Evolutionary conservation across 352 stramenopile species (phyloP).

Genomic region (Phytophthora vignae): DNA sequence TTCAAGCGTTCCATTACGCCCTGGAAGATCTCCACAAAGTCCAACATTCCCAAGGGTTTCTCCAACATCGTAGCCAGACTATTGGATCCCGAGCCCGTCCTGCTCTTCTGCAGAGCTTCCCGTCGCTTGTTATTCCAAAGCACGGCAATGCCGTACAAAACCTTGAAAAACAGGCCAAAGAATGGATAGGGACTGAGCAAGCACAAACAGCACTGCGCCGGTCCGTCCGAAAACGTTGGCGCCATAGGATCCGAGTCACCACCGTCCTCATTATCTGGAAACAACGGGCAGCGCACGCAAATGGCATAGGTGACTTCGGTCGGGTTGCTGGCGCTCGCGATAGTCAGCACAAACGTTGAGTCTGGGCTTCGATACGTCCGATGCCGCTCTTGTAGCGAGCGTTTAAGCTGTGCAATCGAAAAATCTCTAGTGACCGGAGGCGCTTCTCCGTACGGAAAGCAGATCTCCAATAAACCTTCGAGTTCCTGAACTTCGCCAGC

Average conservation of each 20-base stretch:
- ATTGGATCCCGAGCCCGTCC: conserved; percentile 3
- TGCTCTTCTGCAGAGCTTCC: conserved; percentile 29
- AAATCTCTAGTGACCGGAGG: conserved; percentile 57
- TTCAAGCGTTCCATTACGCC: conserved; percentile 65
- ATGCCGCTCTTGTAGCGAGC: conserved; percentile 72
- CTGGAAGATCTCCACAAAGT: conserved; percentile 77
- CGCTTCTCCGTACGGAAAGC: conserved; percentile 74
- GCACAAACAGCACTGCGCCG: conserved; percentile 75
- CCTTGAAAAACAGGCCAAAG: conserved; percentile 88
- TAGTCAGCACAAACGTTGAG: conserved; percentile 80
- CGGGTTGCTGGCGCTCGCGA: conserved; percentile 56
- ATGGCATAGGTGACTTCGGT: conserved; percentile 76
- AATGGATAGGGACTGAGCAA: conserved; percentile 82
- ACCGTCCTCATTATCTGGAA: conserved; percentile 54
- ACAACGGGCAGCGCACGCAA: conserved; percentile 70
- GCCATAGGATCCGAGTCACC: conserved; percentile 8
- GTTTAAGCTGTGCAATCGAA: conserved; percentile 57
- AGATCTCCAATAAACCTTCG: conserved; percentile 76
- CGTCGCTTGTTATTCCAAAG: conserved; percentile 72
- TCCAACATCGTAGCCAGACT: conserved; percentile 29
- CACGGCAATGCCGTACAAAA: conserved; percentile 75
- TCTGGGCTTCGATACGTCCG: conserved; percentile 69
- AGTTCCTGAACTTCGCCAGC: conserved; percentile 58
- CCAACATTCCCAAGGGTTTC: conserved; percentile 48
- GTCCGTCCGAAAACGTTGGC: conserved; percentile 18